Percentiles rank a stretch among this genome's conserved stretches.
Evolutionary conservation across 352 stramenopile genomes (phyloP).

Genomic region (Phytophthora pistaciae): DNA sequence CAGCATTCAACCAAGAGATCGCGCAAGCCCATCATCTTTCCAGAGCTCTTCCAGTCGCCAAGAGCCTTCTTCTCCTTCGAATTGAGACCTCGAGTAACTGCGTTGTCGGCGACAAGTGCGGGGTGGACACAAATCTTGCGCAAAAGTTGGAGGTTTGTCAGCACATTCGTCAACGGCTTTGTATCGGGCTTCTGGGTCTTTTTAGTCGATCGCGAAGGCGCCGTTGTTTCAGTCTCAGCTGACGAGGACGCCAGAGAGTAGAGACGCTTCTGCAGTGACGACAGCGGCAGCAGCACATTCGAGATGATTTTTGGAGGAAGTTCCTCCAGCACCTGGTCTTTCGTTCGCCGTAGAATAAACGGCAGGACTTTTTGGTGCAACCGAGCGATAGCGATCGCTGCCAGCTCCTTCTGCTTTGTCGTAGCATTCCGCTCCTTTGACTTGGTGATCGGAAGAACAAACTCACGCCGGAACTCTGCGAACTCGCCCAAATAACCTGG

Average conservation of each 20-base stretch:
- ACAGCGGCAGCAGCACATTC: slow-evolving; percentile 92
- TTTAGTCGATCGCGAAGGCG: slow-evolving; percentile 4
- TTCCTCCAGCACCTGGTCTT: slow-evolving; percentile 96
- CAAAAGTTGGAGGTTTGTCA: slow-evolving; percentile 81
- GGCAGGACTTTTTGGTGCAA: slow-evolving; percentile 97
- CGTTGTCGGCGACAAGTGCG: slow-evolving; percentile 69
- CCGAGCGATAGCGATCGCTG: slow-evolving; percentile 89
- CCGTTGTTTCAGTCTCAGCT: slow-evolving; percentile 13
- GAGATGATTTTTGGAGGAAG: slow-evolving; percentile 98
- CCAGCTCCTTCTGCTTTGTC: slow-evolving; percentile 76
- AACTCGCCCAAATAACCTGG: slow-evolving; percentile 97
- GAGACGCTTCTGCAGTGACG: slow-evolving; percentile 85
- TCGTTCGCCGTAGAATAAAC: slow-evolving; percentile 98
- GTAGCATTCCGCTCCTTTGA: slow-evolving; percentile 71
- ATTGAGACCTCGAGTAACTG: slow-evolving; percentile 29
- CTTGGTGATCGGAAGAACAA: slow-evolving; percentile 70
- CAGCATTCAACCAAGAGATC: slow-evolving; percentile 83
- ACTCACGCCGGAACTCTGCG: slow-evolving; percentile 60
- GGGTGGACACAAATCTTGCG: slow-evolving; percentile 97
- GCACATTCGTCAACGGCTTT: slow-evolving; percentile 47
- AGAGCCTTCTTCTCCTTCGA: slow-evolving; percentile 39
- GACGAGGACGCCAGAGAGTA: slow-evolving; percentile 68
- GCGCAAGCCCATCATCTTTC: slow-evolving; percentile 91
- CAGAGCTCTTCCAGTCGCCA: slow-evolving; percentile 82
- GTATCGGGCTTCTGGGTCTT: background rate